Conservation (phyloP, 2,329 filamentous ascomycete species). For the Ceratocystis colombiana region DNA sequence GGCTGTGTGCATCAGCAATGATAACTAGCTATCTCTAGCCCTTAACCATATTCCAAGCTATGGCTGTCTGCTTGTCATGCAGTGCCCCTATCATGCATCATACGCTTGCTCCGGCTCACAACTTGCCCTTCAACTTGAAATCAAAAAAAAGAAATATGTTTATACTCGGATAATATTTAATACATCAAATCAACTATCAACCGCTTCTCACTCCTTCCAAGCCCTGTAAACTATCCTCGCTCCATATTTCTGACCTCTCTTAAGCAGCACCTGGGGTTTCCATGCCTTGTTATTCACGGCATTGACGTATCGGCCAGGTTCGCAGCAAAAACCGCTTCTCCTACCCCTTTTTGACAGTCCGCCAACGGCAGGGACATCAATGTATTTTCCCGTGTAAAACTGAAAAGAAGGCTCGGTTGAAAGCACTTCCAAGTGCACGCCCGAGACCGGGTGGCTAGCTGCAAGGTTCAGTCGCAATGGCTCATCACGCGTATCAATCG, state of each 20-base stretch:
- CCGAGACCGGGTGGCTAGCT: conserved; percentile 62
- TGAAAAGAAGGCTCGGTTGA: conserved; percentile 96
- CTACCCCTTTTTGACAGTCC: conserved; percentile 52
- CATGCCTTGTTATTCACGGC: conserved; percentile 73
- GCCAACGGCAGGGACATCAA: conserved; percentile 61
- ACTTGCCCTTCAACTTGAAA: not conserved
- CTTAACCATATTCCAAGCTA: no score
- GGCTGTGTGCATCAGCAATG: conserved; percentile 8
- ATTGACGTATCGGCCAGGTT: conserved; percentile 85
- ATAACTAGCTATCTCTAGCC: not conserved
- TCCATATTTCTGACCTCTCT: conserved; percentile 76
- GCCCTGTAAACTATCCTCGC: conserved; percentile 71
- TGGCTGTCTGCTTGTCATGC: not conserved
- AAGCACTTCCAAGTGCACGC: conserved; percentile 72
- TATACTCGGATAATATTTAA: conserved; percentile 9
- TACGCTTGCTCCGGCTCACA: not conserved
- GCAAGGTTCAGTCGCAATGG: conserved; percentile 58
- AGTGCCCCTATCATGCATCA: not conserved
- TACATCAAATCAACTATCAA: not conserved
- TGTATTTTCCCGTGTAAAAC: conserved; percentile 85
- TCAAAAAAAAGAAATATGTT: not conserved
- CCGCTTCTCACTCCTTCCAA: conserved; percentile 54
- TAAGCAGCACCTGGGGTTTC: conserved; percentile 67
- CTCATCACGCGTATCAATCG: conserved; percentile 52
- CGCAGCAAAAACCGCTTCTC: conserved; percentile 77